Conservation (phyloP, 495 filamentous ascomycete genomes). For the Podospora comata region DNA sequence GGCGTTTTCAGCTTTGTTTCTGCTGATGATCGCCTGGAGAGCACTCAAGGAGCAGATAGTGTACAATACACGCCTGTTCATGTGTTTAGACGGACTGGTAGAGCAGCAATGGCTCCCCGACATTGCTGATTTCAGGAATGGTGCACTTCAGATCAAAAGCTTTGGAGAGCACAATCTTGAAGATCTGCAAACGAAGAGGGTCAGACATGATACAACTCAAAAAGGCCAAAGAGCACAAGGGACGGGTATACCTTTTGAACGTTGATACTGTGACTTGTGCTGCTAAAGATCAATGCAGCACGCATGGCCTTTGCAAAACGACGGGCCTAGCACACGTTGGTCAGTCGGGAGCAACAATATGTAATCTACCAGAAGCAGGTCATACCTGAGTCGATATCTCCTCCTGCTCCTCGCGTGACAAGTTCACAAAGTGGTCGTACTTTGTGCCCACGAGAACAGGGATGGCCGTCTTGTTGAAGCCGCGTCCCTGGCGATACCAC, state of each 20-base stretch:
- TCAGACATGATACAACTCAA: slow-evolving; percentile 17
- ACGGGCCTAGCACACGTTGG: slow-evolving; percentile 61
- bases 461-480: slow-evolving; percentile 99
- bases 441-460: slow-evolving; percentile 96
- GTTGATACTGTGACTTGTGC: slow-evolving; percentile 98
- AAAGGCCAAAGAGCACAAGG: slow-evolving; percentile 1
- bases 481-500: slow-evolving; percentile 96
- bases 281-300: slow-evolving; percentile 94
- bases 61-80: background rate
- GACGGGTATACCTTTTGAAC: slow-evolving; percentile 80
- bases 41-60: background rate
- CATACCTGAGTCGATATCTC: slow-evolving; percentile 92
- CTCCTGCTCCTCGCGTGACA: slow-evolving; percentile 94
- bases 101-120: slow-evolving; percentile 91
- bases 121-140: slow-evolving; percentile 96
- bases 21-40: background rate
- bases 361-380: background rate
- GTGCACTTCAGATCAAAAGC: slow-evolving; percentile 98
- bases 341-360: slow-evolving; percentile 10
- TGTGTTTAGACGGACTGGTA: slow-evolving; percentile 70
- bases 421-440: slow-evolving; percentile 98
- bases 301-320: slow-evolving; percentile 98
- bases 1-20: background rate
- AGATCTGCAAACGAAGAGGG: slow-evolving; percentile 62
- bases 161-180: slow-evolving; percentile 98